These are phyloP conservation scores for Patellaria atrata DNA, from an alignment of 495 filamentous ascomycete genomes.

Conservation along the genomic window DNA sequence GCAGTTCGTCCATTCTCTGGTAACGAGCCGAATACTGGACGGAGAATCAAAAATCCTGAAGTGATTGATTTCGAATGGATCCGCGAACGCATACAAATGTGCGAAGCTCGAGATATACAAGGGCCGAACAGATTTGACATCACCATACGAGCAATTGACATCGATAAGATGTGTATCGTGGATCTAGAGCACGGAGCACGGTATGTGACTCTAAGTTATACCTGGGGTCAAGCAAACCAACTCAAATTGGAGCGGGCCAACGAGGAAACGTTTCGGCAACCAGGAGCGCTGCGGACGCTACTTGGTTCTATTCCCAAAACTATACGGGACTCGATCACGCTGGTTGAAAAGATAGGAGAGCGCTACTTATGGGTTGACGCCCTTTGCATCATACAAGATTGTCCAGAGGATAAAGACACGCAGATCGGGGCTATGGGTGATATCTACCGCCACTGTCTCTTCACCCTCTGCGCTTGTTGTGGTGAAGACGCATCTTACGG, in stretches of 20 bases:
- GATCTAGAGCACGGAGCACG: slow-evolving; percentile 1
- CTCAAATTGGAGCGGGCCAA: too few species aligned
- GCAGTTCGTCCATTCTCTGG: too few species aligned
- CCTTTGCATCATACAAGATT: slow-evolving; percentile 13
- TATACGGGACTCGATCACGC: slow-evolving; percentile 4
- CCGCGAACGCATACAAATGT: too few species aligned
- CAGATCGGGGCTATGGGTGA: slow-evolving; percentile 9
- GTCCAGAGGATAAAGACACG: slow-evolving; percentile 2
- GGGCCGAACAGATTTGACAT: too few species aligned
- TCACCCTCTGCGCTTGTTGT: slow-evolving; percentile 12
- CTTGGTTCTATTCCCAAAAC: slow-evolving; percentile 1
- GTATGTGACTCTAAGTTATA: slow-evolving; percentile 6
- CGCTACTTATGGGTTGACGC: slow-evolving; percentile 14
- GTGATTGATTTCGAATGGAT: too few species aligned
- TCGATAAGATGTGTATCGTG: slow-evolving; percentile 2
- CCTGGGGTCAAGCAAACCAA: slow-evolving; percentile 1
- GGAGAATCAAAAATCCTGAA: too few species aligned
- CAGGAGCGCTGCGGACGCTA: too few species aligned
- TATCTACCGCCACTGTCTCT: slow-evolving; percentile 9
- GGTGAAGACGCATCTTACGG: slow-evolving; percentile 4
- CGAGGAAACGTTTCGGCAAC: too few species aligned
- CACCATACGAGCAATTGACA: slow-evolving; percentile 4
- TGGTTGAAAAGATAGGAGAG: slow-evolving; percentile 4
- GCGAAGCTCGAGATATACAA: too few species aligned
- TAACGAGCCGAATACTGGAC: too few species aligned